Conservation (phyloP, 257 asterid genomes). For the Scutellaria barbata region DNA sequence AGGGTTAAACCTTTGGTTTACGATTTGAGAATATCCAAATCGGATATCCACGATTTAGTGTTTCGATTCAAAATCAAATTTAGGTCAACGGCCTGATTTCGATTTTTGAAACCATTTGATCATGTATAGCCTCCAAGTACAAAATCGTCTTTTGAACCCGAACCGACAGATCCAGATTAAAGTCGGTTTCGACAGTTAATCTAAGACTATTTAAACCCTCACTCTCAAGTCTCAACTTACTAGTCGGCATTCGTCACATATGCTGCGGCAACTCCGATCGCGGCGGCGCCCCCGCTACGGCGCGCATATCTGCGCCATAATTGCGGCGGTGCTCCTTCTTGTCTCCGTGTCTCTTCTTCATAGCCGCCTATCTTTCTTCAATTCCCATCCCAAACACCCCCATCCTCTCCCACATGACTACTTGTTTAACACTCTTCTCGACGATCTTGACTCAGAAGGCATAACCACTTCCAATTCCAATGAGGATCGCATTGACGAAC, state of each 20-base stretch:
- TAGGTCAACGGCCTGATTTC: no score
- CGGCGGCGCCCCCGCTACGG: slow-evolving; percentile 91
- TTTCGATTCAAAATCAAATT: no score
- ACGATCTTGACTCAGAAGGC: slow-evolving; percentile 69
- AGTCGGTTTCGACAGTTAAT: slow-evolving; percentile 16
- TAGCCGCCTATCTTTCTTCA: slow-evolving; percentile 80
- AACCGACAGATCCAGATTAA: background rate
- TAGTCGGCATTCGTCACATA: slow-evolving; percentile 29
- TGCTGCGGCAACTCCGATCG: slow-evolving; percentile 70
- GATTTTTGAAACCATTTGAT: no score
- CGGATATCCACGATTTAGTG: no score
- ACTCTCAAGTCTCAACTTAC: background rate
- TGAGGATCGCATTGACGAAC: slow-evolving; percentile 96
- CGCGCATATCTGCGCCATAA: slow-evolving; percentile 66
- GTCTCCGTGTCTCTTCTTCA: slow-evolving; percentile 81
- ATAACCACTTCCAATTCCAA: slow-evolving; percentile 47
- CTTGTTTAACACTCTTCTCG: slow-evolving; percentile 66
- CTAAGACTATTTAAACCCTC: background rate
- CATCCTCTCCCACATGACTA: slow-evolving; percentile 55
- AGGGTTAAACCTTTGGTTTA: no score
- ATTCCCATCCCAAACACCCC: slow-evolving; percentile 55
- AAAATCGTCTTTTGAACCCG: background rate
- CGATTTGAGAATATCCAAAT: no score
- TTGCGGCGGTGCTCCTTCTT: slow-evolving; percentile 80
- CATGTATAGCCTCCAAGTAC: background rate